Base-by-base conservation (phyloP, 208 protist genomes). In the Leishmania guyanensis region DNA sequence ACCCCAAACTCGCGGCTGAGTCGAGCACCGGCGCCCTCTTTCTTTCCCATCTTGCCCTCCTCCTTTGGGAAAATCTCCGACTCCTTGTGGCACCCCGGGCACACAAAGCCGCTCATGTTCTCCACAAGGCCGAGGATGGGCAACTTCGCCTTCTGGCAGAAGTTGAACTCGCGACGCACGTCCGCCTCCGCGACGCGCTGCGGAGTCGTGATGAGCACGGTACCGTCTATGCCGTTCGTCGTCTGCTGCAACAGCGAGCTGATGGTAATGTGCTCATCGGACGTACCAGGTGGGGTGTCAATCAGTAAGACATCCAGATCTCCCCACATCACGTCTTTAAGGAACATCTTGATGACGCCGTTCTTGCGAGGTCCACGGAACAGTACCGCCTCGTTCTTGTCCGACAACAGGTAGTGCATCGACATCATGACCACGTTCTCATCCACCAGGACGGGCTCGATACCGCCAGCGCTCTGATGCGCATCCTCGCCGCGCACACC, bases 261-360 rank as follows among this genome's bases (percentile, higher is more conserved):
- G 56, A 98, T 86, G 39, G 99, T 99, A 64, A 99, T 95, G 92
- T 99, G 99, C 91, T 99, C 99, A 88, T 99, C 99, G 16, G 98
- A 99, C 10, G 99, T 99, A 64, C 99, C 99, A 9, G 99, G 99
- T 53, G 99, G 99, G 22, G 99, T 99, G 89, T 99, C 99, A 70
- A 99, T 94, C 29, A 99, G 88, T 46, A 99, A 89, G 69, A 98
- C 97, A 91, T 99, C 99, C 26, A 99, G 83, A 1, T 98, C 96
- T 20, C 97, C 98, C 99, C 99, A 99, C 50, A 97, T 93, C 6
- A 99, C 99, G 84, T 99, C 98, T 78, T 97, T 97, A 5, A 99
- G 86, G 81, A 99, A 99, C 87, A 99, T 95, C 88, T 99, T 99
- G 87, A 99, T 99, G 58, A 99, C 85, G 22, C 95, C 98, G 87